Evolutionary conservation across 169 alveolate genomes (phyloP), one percentile per base, ranked within the genome.

Genomic region (Theileria equi): DNA sequence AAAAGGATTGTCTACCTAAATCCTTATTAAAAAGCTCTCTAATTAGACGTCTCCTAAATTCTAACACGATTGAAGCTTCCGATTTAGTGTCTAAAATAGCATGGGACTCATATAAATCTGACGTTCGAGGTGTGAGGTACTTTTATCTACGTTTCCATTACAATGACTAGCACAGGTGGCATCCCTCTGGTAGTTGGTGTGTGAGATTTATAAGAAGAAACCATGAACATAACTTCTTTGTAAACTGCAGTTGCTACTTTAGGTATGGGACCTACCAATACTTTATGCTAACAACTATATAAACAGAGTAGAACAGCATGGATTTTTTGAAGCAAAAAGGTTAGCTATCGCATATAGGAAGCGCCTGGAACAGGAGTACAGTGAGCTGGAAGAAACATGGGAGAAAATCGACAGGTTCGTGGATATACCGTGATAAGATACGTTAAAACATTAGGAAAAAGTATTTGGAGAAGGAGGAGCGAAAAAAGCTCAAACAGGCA

Each of bases 131-230:
- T 2, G 94, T 90, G 64, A 86, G 86, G 86, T 77, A 45, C 28
- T 38, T n/a, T 16, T 23, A n/a, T 31, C 48, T 6, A 60, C 19
- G 13, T 31, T 44, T 31, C 65, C 34, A 31, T n/a, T n/a, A 31
- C 16, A 25, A n/a, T 60, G 13, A 2, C n/a, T 60, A 60, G 28
- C 19, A 26, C 45, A 77, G 95, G 57, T 90, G 95, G 95, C 95
- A 90, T 65, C 93, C 95, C 32, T 62, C 86, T 47, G 95, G 96
- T 11, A 89, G 92, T 32, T 92, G 96, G 96, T 82, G 90, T 25
- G 96, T 92, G 32, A 92, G 84, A 58, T 92, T 92, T 72, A 60
- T 83, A 57, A 64, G 88, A 60, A 66, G 91, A 44, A 84, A 87
- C 66, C 72, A 79, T 71, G 92, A 90, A 40, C 82, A 88, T 40